phyloP scores from a whole-genome alignment of 1,284 basidiomycete species.

The Laetiporus sulphureus region DNA sequence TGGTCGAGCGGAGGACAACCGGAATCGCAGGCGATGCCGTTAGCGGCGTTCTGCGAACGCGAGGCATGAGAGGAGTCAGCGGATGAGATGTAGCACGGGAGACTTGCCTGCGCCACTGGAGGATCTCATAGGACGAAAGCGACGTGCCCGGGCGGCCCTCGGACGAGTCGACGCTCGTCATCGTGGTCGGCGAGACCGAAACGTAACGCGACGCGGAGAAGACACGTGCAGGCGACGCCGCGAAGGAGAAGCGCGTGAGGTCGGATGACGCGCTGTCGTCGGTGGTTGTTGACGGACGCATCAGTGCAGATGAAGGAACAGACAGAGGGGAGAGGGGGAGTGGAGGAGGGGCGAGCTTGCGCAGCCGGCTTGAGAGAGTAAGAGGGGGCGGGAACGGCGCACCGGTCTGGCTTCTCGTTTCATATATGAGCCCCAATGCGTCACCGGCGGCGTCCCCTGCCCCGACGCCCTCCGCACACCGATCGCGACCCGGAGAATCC shows the following conservation, averaged over 20 bases:
- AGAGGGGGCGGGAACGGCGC: conserved; percentile 1
- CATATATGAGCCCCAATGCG: too few species aligned
- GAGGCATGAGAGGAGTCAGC: background rate
- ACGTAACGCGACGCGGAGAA: conserved; percentile 4
- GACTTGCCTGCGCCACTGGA: conserved; percentile 4
- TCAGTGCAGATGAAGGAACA: background rate
- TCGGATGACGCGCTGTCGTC: background rate
- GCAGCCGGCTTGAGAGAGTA: conserved; percentile 2
- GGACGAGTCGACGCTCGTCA: conserved; percentile 11
- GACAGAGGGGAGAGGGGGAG: background rate
- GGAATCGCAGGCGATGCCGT: background rate
- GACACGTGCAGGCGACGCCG: background rate
- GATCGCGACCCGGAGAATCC: too few species aligned
- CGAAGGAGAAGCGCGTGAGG: background rate
- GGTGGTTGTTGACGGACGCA: background rate
- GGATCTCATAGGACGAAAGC: conserved; percentile 6
- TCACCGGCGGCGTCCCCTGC: too few species aligned
- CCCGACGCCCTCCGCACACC: too few species aligned
- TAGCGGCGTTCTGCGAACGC: background rate
- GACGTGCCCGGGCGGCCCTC: conserved; percentile 5
- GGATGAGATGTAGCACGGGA: conserved; percentile 5
- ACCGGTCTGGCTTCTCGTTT: too few species aligned
- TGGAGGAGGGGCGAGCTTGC: conserved; percentile 4
- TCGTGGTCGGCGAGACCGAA: conserved; percentile 5
- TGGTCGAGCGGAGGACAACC: background rate